Evolutionary conservation across 306 rosid species (phyloP).

Genomic region (Abrus pulchellus): DNA sequence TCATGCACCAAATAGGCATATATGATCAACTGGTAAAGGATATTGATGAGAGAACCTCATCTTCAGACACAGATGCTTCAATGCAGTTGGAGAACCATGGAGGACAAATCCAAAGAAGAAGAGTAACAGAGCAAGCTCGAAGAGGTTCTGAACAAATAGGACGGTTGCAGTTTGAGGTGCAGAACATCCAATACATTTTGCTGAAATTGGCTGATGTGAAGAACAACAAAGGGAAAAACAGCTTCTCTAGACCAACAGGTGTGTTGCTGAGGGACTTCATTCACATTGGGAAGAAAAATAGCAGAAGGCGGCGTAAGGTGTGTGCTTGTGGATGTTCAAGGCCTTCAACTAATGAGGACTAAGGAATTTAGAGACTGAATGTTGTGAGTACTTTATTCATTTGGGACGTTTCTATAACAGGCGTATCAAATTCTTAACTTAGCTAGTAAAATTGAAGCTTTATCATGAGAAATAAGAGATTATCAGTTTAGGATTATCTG

Average conservation of each 20-base stretch:
- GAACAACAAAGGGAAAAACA: slow-evolving; percentile 61
- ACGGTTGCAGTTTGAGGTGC: slow-evolving; percentile 87
- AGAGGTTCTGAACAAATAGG: slow-evolving; percentile 84
- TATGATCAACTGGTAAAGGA: slow-evolving; percentile 70
- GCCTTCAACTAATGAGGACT: slow-evolving; percentile 77
- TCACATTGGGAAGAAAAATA: slow-evolving; percentile 61
- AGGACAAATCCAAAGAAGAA: slow-evolving; percentile 52
- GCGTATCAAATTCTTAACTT: slow-evolving; percentile 46
- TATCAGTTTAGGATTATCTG: slow-evolving; percentile 43
- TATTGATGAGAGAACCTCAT: slow-evolving; percentile 59
- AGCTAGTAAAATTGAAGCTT: slow-evolving; percentile 41
- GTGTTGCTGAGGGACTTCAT: slow-evolving; percentile 77
- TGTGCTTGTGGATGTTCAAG: slow-evolving; percentile 79
- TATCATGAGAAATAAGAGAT: slow-evolving; percentile 45
- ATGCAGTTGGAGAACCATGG: slow-evolving; percentile 57
- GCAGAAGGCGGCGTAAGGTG: slow-evolving; percentile 63
- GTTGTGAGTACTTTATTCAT: slow-evolving; percentile 38
- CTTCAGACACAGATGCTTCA: slow-evolving; percentile 52
- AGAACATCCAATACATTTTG: slow-evolving; percentile 80
- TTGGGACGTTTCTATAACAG: slow-evolving; percentile 48
- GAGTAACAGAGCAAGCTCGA: slow-evolving; percentile 64
- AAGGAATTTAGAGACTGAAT: slow-evolving; percentile 44
- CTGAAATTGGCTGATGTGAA: slow-evolving; percentile 73
- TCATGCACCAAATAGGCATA: slow-evolving; percentile 62
- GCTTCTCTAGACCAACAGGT: slow-evolving; percentile 67